Conservation (phyloP, 1,139 yeast species). For the Debaryomycetaceae sp. region DNA sequence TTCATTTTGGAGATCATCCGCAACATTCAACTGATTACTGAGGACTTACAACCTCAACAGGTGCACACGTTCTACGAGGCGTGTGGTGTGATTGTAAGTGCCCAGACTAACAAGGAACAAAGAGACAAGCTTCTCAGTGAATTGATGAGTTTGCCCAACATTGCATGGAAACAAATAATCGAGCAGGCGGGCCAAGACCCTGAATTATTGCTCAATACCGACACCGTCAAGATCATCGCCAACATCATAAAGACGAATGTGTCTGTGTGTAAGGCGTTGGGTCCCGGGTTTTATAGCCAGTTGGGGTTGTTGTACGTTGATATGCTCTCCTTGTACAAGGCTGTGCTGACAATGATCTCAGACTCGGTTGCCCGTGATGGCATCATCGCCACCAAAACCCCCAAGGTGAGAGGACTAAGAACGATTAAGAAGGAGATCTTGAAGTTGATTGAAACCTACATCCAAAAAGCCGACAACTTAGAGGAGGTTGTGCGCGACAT, state of each 20-base stretch:
- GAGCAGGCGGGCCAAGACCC: constrained; percentile 88
- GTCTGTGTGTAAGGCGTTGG: constrained; percentile 87
- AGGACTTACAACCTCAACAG: constrained; percentile 93
- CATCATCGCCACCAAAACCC: constrained; percentile 87
- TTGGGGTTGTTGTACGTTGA: constrained; percentile 82
- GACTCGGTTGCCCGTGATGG: constrained; percentile 77
- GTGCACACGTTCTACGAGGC: constrained; percentile 98
- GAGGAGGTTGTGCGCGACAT: constrained; percentile 83
- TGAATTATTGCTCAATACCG: constrained; percentile 74
- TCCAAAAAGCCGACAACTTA: constrained; percentile 80
- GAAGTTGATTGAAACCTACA: constrained; percentile 83
- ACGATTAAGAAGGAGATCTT: constrained; percentile 94
- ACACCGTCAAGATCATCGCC: constrained; percentile 87
- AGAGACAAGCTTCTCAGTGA: constrained; percentile 74
- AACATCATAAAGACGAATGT: constrained; percentile 93
- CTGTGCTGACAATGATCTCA: constrained; percentile 87
- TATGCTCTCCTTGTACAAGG: constrained; percentile 83
- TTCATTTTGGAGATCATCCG: constrained; percentile 86
- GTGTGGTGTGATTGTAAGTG: constrained; percentile 89
- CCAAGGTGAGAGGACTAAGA: constrained; percentile 90
- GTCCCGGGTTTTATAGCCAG: constrained; percentile 88
- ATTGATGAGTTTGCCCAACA: constrained; percentile 85
- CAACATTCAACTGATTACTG: constrained; percentile 79
- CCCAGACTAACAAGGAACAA: constrained; percentile 58
- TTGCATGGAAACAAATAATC: constrained; percentile 90